Conservation (phyloP, 2,329 filamentous ascomycete species). For the Leptographium radiaticola region DNA sequence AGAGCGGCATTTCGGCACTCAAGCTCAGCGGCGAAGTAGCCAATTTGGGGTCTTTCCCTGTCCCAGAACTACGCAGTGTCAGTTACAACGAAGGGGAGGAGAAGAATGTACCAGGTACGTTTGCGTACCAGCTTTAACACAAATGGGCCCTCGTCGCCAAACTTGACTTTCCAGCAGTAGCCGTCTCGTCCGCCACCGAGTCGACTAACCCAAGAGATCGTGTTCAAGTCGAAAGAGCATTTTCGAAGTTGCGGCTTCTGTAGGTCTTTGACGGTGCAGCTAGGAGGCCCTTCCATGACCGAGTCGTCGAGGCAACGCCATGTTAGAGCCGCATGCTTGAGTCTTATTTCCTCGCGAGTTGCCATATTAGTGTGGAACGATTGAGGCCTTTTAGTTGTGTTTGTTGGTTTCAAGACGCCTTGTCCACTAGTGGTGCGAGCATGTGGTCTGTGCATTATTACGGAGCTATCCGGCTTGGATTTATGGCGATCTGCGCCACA, state of each 20-base stretch:
- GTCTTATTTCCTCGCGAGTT: no score
- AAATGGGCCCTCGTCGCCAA: neutral
- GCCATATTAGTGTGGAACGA: no score
- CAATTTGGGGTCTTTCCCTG: neutral
- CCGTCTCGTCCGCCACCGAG: neutral
- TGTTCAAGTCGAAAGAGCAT: neutral
- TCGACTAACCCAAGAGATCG: neutral
- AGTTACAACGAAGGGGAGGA: neutral
- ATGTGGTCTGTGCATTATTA: no score
- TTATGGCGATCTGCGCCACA: no score
- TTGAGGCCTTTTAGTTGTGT: no score
- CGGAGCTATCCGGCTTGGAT: no score
- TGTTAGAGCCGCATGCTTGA: no score
- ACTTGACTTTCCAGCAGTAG: neutral
- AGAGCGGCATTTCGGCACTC: conserved; percentile 1
- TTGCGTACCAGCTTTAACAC: neutral
- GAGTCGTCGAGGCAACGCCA: no score
- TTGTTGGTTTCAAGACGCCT: no score
- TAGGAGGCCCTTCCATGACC: neutral
- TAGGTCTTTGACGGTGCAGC: neutral
- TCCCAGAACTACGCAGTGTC: neutral
- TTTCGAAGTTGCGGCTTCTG: neutral
- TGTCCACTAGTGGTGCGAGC: no score
- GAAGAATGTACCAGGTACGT: neutral
- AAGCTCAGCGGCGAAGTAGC: neutral